Base-by-base conservation (phyloP, 139 green algal species). In the Pleodorina starrii region DNA sequence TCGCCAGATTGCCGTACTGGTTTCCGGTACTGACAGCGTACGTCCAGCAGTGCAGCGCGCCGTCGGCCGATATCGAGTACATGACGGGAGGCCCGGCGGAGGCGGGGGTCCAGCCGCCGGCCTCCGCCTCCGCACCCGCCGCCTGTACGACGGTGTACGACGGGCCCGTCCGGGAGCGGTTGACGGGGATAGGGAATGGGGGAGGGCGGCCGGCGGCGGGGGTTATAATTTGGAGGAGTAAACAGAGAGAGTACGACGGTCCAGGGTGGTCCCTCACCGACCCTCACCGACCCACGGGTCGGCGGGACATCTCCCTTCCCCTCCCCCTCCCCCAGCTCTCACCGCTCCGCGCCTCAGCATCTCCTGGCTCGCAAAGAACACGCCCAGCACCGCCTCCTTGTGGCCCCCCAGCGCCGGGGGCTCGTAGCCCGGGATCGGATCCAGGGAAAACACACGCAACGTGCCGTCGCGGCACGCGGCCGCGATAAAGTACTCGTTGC, bases 341-440 rank as follows among this genome's bases (percentile, higher is more conserved):
- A 93, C 83, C 11, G 83, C 60, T 5, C 48, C 87, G 32, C 74
- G 84, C 23, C 42, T 46, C 35, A 40, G 74, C 29, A 81, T 92
- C 21, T 80, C 80, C 2, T 77, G 71, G 43, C 85, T 69, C 2
- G 90, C 92, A 88, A 98, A 99, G 84, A 97, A 97, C 7, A 97
- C 95, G 3, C 85, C 95, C 6, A 97, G 83, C 17, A 96, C 79
- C 4, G 82, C 63, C 35, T 98, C 97, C 79, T 94, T 94, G 93
- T 99, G 98, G 2, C 97, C 98, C 19, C 92, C 60, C 74, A 99
- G 95, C 2, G 92, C 95, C 17, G 95, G 93, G 2, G 96, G 94
- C 66, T 91, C 92, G 92, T 97, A 99, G n/a, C 94, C 96, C 5
- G 95, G 84, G 0, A 99, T 90, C 0, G 94, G 93, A 66, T 99